Conservation (phyloP, 352 stramenopile species). For the Pythium aristosporum region DNA sequence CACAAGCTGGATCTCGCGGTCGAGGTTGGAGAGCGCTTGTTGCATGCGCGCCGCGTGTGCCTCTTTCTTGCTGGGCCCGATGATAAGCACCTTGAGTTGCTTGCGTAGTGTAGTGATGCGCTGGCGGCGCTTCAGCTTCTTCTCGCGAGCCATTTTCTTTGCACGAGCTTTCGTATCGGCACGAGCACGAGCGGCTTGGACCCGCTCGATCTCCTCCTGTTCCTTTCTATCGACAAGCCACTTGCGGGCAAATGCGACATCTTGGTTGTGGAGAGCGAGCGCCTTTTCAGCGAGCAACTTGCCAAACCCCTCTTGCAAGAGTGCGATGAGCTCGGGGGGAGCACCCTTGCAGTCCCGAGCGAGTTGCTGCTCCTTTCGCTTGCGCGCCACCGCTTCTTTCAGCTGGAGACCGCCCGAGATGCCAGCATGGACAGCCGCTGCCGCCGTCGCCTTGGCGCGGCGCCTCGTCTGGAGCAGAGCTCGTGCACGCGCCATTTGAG, state of each 20-base stretch:
- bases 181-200: neutral
- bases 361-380: slow-evolving; percentile 31
- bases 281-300: slow-evolving; percentile 42
- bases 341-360: slow-evolving; percentile 33
- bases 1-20: slow-evolving; percentile 36
- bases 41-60: slow-evolving; percentile 29
- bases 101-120: slow-evolving; percentile 23
- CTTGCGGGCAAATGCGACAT: slow-evolving; percentile 31
- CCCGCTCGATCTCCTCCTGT: slow-evolving; percentile 27
- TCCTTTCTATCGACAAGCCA: slow-evolving; percentile 33
- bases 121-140: slow-evolving; percentile 27
- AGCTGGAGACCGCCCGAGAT: slow-evolving; percentile 18
- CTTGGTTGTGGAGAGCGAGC: slow-evolving; percentile 33
- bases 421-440: slow-evolving; percentile 23
- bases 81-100: slow-evolving; percentile 26
- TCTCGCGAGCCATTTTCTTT: slow-evolving; percentile 14
- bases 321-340: slow-evolving; percentile 33
- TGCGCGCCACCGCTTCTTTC: slow-evolving; percentile 26
- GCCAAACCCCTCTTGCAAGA: slow-evolving; percentile 37
- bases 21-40: slow-evolving; percentile 39
- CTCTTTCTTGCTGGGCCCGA: slow-evolving; percentile 32
- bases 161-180: slow-evolving; percentile 15
- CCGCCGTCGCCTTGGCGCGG: slow-evolving; percentile 28
- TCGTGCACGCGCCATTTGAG: slow-evolving; percentile 35
- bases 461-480: slow-evolving; percentile 34